Base-by-base conservation (phyloP, 768 basidiomycete species). In the Amanita rubescens region DNA sequence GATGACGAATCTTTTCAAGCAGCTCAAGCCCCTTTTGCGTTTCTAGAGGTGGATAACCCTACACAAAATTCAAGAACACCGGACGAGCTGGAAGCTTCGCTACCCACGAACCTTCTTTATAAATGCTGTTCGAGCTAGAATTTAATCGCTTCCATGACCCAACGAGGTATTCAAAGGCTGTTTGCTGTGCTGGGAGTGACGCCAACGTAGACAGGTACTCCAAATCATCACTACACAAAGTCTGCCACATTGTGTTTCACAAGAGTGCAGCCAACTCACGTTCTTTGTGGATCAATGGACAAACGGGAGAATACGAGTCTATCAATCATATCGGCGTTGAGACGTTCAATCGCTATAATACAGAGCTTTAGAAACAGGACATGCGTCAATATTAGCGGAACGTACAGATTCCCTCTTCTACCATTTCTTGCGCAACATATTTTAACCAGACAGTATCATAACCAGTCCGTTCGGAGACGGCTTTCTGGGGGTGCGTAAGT, bases 91-190 rank as follows among this genome's bases (percentile, higher is more conserved):
- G 20, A 20, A 37, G 27, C 3, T 30, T 30, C 34, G 47, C 41
- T 12, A 30, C 4, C n/a, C 5, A 46, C 47, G 25, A n/a, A 84
- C 89, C 80, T 81, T 87, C 63, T 85, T 90, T 41, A 80, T 55
- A 19, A 90, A 63, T 15, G 75, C 70, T 35, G 75, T 67, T 55
- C 75, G 74, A 12, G 76, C n/a, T 75, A 6, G 69, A 57, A 57
- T 88, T 87, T 38, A 88, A 59, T n/a, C 94, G 80, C 68, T 90
- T 93, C 95, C 95, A 99, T 62, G 88, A 87, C 17, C 87, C 87
- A 8, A 91, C 78, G 20, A 99, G 75, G 65, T 92, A 98, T 62
- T 96, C 91, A 55, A 95, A 92, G 0, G 82, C 76, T 0, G 94
- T 93, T 66, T 92, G 83, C 51, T 83, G 69, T 7, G 79, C 58